phyloP scores from a whole-genome alignment of 768 basidiomycete species.

The Glaciozyma martinii region DNA sequence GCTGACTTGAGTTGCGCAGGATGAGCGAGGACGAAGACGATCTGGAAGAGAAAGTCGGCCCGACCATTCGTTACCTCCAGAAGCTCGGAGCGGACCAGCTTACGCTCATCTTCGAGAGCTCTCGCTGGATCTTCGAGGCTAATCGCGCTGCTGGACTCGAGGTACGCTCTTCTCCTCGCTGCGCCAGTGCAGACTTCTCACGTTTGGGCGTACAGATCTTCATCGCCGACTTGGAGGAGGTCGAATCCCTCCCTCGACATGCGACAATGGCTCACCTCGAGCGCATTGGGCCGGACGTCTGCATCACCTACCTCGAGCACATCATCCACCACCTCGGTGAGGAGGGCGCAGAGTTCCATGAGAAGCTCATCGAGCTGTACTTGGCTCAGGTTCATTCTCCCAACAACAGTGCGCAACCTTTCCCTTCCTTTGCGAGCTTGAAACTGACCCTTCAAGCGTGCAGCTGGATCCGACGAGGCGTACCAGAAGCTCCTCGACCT shows the following conservation, averaged over 20 bases:
- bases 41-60: constrained; percentile 64
- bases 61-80: constrained; percentile 81
- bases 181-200: background rate
- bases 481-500: constrained; percentile 70
- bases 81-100: constrained; percentile 77
- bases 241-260: constrained; percentile 65
- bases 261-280: constrained; percentile 72
- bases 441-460: background rate
- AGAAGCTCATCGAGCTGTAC: constrained; percentile 81
- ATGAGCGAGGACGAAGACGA: constrained; percentile 70
- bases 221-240: constrained; percentile 71
- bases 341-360: constrained; percentile 61
- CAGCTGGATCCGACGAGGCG: constrained; percentile 48
- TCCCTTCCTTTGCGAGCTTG: background rate
- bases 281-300: constrained; percentile 49
- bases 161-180: constrained; percentile 39
- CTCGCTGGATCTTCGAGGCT: constrained; percentile 75
- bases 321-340: constrained; percentile 69
- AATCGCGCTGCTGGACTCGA: constrained; percentile 67
- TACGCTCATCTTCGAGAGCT: constrained; percentile 67
- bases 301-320: constrained; percentile 73
- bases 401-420: constrained; percentile 44
- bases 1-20: constrained; percentile 43
- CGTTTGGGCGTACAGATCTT: constrained; percentile 59
- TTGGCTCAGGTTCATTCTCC: constrained; percentile 52